Evolutionary conservation across 169 alveolate genomes (phyloP).

Genomic region (Prorocentrum cordatum): DNA sequence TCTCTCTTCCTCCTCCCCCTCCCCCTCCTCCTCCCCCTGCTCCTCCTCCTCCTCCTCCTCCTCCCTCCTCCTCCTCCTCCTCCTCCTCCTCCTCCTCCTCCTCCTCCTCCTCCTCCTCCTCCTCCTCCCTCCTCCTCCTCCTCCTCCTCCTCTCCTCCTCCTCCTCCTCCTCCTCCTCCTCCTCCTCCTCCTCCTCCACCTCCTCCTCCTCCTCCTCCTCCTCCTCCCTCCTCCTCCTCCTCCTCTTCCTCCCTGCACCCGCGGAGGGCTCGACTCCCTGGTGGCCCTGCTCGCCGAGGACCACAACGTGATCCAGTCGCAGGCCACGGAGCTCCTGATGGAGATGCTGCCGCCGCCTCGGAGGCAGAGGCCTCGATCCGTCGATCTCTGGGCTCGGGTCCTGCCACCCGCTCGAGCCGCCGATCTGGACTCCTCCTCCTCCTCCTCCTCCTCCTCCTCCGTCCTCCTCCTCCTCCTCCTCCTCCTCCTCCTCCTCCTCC

Average conservation of each 20-base stretch:
- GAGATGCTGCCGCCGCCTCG: no score
- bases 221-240: background rate
- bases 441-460: no score
- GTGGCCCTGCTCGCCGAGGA: background rate
- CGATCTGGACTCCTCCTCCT: no score
- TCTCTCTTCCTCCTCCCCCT: background rate
- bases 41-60: background rate
- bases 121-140: no score
- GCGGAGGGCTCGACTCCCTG: no score
- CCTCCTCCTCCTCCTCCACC: background rate
- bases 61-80: background rate
- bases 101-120: background rate
- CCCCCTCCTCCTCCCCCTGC: background rate
- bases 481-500: no score
- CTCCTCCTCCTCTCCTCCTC: no score
- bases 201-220: background rate
- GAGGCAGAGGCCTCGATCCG: no score
- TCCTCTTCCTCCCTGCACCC: background rate
- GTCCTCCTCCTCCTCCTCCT: no score
- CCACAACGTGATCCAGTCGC: constrained; percentile 35
- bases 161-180: background rate
- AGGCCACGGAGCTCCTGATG: constrained; percentile 20
- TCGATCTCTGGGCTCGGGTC: no score
- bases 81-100: background rate
- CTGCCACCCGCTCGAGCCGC: no score